Evolutionary conservation across 2,329 filamentous ascomycete genomes (phyloP).

Genomic region (Talaromyces albobiverticillius): DNA sequence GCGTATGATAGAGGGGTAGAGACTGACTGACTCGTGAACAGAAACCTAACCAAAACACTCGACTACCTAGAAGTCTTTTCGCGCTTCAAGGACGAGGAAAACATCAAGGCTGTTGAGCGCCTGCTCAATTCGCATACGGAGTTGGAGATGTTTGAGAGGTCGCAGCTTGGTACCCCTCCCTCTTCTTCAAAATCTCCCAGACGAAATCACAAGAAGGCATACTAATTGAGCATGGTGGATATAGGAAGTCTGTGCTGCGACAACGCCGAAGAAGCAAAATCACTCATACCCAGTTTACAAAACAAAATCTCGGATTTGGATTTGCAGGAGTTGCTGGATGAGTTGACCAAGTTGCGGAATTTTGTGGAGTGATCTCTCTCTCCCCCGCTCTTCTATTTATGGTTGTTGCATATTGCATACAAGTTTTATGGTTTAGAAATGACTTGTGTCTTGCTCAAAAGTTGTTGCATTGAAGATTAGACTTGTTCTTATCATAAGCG

Average conservation of each 20-base stretch:
- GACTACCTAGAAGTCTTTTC: slow-evolving; percentile 94
- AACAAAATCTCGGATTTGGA: slow-evolving; percentile 91
- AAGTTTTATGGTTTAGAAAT: too few relatives aligned
- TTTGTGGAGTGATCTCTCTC: slow-evolving; percentile 36
- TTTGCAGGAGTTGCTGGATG: slow-evolving; percentile 80
- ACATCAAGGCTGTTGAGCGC: slow-evolving; percentile 89
- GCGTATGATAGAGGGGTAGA: too few relatives aligned
- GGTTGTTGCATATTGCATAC: too few relatives aligned
- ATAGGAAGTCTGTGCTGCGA: slow-evolving; percentile 76
- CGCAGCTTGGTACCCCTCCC: slow-evolving; percentile 68
- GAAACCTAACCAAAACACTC: slow-evolving; percentile 77
- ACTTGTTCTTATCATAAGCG: slow-evolving; percentile 18
- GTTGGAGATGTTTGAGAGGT: slow-evolving; percentile 88
- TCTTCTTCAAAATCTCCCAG: too few relatives aligned
- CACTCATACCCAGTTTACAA: slow-evolving; percentile 81
- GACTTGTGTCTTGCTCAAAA: too few relatives aligned
- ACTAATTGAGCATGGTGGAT: too few relatives aligned
- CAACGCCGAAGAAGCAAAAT: slow-evolving; percentile 91
- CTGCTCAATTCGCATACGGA: slow-evolving; percentile 72
- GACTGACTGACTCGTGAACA: too few relatives aligned
- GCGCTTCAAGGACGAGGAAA: slow-evolving; percentile 92
- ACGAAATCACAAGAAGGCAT: too few relatives aligned
- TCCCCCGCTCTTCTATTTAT: too few relatives aligned
- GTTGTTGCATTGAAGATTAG: neutral
- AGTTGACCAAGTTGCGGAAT: slow-evolving; percentile 76